Evolutionary conservation across 2,329 filamentous ascomycete species (phyloP).

Genomic region (Hypomyces rosellus): DNA sequence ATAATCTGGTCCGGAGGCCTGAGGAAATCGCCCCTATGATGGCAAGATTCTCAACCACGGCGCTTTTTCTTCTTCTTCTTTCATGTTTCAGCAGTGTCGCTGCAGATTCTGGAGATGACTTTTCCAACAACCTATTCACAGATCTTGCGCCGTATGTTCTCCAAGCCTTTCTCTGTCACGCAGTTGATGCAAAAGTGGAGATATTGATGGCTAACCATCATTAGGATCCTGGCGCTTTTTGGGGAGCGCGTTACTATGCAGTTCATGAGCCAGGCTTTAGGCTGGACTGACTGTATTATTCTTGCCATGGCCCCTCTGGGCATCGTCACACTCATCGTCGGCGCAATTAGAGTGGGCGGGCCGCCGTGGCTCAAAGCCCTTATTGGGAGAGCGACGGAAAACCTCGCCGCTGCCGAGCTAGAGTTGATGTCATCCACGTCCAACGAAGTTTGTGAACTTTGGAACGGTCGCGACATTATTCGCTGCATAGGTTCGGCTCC

Average conservation of each 20-base stretch:
- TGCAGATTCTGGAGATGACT: not conserved
- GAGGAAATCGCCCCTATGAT: too few species aligned
- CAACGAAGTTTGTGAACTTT: constrained; percentile 37
- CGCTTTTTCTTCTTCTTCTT: too few species aligned
- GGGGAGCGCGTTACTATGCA: too few species aligned
- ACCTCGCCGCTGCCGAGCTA: constrained; percentile 30
- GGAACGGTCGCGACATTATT: constrained; percentile 33
- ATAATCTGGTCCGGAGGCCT: too few species aligned
- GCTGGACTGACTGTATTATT: too few species aligned
- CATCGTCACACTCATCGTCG: too few species aligned
- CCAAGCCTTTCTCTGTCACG: not conserved
- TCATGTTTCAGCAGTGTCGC: not conserved
- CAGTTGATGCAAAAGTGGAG: too few species aligned
- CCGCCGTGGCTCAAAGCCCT: constrained; percentile 35
- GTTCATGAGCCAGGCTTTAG: too few species aligned
- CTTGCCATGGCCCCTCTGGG: too few species aligned
- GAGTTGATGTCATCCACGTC: constrained; percentile 42
- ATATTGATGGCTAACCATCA: too few species aligned
- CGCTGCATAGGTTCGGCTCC: constrained; percentile 13
- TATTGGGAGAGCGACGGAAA: constrained; percentile 39
- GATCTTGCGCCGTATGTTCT: not conserved
- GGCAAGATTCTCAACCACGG: too few species aligned
- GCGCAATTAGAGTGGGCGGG: constrained; percentile 9
- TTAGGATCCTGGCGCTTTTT: too few species aligned
- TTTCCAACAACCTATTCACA: not conserved